Conservation (phyloP, 345 rosid species). For the Carallia brachiata region DNA sequence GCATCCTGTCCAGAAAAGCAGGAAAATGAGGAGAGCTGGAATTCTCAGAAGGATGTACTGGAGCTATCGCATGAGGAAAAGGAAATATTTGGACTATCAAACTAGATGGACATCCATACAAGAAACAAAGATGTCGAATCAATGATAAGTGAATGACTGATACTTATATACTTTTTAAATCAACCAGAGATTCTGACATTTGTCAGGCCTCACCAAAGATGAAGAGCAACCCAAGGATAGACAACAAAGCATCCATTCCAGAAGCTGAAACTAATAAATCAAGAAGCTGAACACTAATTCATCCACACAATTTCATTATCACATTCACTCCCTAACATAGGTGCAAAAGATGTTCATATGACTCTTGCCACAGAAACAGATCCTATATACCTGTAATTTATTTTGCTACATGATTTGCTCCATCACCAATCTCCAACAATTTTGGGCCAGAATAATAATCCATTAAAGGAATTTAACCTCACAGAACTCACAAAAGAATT, state of each 20-base stretch:
- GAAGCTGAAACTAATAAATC: not conserved
- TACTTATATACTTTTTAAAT: not conserved
- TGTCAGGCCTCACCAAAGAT: not conserved
- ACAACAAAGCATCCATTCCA: not conserved
- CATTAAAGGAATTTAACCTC: too few species aligned
- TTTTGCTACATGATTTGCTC: too few species aligned
- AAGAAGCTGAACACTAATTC: constrained; percentile 1
- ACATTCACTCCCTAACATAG: constrained; percentile 11
- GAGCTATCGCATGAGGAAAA: not conserved
- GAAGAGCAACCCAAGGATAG: not conserved
- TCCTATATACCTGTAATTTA: not conserved
- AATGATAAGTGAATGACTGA: too few species aligned
- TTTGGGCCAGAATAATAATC: too few species aligned
- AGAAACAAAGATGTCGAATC: too few species aligned
- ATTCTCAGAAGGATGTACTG: not conserved
- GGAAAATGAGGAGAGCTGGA: constrained; percentile 2
- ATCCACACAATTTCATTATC: too few species aligned
- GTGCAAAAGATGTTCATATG: not conserved
- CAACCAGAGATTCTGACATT: not conserved
- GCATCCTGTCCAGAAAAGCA: constrained; percentile 39
- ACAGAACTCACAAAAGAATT: too few species aligned
- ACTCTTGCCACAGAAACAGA: not conserved
- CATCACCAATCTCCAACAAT: too few species aligned
- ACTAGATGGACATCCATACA: not conserved
- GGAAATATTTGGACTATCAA: not conserved